Evolutionary conservation across 352 stramenopile genomes (phyloP).

Genomic region (Aphanomyces astaci): DNA sequence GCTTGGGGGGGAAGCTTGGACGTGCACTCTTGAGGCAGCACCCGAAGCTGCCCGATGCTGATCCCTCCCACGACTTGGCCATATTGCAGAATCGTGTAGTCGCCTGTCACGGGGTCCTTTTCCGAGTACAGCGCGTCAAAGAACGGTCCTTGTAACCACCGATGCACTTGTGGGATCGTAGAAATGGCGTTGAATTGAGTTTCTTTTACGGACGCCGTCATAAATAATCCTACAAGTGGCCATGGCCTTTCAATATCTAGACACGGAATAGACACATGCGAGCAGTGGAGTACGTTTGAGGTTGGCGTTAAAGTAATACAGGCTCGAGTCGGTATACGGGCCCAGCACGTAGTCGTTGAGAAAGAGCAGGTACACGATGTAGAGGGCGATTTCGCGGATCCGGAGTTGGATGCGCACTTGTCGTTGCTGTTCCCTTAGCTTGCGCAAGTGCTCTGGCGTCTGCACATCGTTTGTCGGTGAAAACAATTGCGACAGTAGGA

Average conservation of each 20-base stretch:
- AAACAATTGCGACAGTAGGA: not conserved
- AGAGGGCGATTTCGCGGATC: conserved; percentile 41
- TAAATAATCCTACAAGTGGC: conserved; percentile 21
- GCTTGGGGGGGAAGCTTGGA: not conserved
- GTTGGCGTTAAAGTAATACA: conserved; percentile 33
- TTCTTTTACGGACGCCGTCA: conserved; percentile 10
- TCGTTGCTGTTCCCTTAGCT: conserved; percentile 22
- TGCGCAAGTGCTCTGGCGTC: conserved; percentile 4
- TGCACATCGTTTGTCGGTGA: not conserved
- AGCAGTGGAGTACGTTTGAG: conserved; percentile 30
- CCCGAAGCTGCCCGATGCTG: conserved; percentile 41
- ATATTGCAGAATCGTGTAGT: conserved; percentile 22
- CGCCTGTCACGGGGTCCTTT: not conserved
- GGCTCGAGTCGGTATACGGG: conserved; percentile 29
- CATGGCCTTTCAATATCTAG: too few species aligned
- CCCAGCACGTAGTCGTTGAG: conserved; percentile 33
- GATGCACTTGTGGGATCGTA: conserved; percentile 26
- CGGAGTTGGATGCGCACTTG: conserved; percentile 35
- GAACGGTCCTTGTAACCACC: conserved; percentile 33
- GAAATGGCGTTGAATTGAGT: conserved; percentile 26
- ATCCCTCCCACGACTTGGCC: conserved; percentile 39
- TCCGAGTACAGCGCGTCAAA: conserved; percentile 23
- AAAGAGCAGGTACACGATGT: conserved; percentile 38
- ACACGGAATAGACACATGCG: too few species aligned
- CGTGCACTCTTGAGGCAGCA: conserved; percentile 32